Base-by-base conservation (phyloP, 2,329 filamentous ascomycete species). In the Venturia carpophila region DNA sequence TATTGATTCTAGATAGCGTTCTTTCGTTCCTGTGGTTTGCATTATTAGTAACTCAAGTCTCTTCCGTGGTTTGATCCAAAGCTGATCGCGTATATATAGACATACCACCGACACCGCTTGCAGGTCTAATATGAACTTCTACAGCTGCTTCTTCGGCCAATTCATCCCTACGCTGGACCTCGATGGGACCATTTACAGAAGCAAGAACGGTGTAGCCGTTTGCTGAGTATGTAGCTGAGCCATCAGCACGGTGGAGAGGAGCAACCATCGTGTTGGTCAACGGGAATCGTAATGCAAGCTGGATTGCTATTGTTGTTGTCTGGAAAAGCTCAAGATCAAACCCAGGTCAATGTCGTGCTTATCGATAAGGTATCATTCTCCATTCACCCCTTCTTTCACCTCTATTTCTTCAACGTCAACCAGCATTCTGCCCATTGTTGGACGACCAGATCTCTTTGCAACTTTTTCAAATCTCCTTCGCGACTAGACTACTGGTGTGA, bases 141-240 rank as follows among this genome's bases (percentile, higher is more conserved):
- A 99, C 82, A 62, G 88, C 85, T 37, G 93, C 91, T 79, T 97
- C 92, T 76, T 96, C 92, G 9, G 94, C 89, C 69, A 94, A 85
- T 75, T 97, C 91, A 73, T 99, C 93, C 71, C 91, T 86, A 71
- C 92, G 85, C 70, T 87, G 86, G 19, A 93, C 91, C 79, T 99
- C 94, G 69, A 97, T 85, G 19, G 94, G 94, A 0, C 93, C 94
- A 76, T 96, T 97, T 69, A 96, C 91, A 17, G 91, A 88, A 65
- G 89, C 90, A 64, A 95, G 84, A 68, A 97, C 84, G 56, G 87
- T 88, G 76, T 92, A 96, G 61, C 91, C 90, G 66, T 85, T 82
- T 70, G 87, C 83, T 1, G 88, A 85, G 74, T 91, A 92, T 11
- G 85, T 88, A 13, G 89, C 89, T 60, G 91, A 95, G 67, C 91